Conservation (phyloP, 2,329 filamentous ascomycete species). For the Aureobasidium sp. region DNA sequence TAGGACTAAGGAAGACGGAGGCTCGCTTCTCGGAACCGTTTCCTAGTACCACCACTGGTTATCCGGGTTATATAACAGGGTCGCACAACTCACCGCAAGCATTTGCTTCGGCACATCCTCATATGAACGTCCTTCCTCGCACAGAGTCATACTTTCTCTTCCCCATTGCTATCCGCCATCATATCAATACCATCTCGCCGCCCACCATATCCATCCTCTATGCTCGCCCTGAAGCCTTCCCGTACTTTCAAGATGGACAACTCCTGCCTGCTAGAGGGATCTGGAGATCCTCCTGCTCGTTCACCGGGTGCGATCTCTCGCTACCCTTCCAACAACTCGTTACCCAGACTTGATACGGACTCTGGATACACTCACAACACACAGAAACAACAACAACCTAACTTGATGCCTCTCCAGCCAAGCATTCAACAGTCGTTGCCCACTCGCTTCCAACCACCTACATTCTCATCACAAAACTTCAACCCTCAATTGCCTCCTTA, state of each 20-base stretch:
- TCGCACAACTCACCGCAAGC: constrained; percentile 22
- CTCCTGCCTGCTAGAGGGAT: constrained; percentile 80
- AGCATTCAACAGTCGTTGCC: constrained; percentile 11
- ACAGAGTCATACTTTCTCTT: constrained; percentile 1
- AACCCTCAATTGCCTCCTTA: constrained; percentile 33
- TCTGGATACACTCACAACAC: background rate
- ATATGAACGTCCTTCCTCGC: constrained; percentile 14
- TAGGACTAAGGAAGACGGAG: constrained; percentile 21
- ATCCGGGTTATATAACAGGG: constrained; percentile 16
- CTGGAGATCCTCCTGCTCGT: constrained; percentile 75
- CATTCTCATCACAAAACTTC: constrained; percentile 20
- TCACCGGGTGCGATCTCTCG: constrained; percentile 49
- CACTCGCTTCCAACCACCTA: constrained; percentile 15
- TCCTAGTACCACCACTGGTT: constrained; percentile 15
- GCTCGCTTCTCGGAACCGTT: constrained; percentile 22
- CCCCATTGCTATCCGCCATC: background rate
- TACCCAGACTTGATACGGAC: constrained; percentile 17
- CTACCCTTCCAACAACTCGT: constrained; percentile 25
- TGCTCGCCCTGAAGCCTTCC: constrained; percentile 49
- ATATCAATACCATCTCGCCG: background rate
- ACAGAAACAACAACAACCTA: constrained; percentile 9
- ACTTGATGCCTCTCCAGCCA: constrained; percentile 15
- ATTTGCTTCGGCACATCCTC: background rate
- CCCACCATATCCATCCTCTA: constrained; percentile 29
- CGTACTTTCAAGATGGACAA: constrained; percentile 90